Evolutionary conservation across 805 yeast species (phyloP), one percentile per base, ranked within the genome.

Genomic region (Metschnikowia matae): DNA sequence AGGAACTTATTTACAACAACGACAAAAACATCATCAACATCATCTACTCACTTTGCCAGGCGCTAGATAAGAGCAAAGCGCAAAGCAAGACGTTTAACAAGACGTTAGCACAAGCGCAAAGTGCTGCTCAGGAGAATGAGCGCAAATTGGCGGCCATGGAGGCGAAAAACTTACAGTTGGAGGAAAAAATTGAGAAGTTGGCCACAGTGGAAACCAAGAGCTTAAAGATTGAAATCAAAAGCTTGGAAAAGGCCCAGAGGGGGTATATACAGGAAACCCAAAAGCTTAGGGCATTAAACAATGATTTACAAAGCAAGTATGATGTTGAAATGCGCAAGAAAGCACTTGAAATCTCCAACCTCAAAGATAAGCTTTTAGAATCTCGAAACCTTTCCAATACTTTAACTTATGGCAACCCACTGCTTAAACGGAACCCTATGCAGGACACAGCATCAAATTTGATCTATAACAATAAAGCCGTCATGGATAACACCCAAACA

Each of bases 1-100:
- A 68, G 4, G 71, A 69, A 14, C 46, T 48, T 13, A 41, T 70
- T 20, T 73, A 68, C 50, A 62, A 67, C 46, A 71, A 71, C 56
- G 76, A 71, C 58, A 67, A 68, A 47, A 66, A 67, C 49, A 53
- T 60, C 32, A 68, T 74, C 42, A 73, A 74, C 51, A 63, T 70
- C 34, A 62, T 74, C 1, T 70, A 71, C 53, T 64, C 72, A 11
- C 62, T 64, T 32, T 49, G 62, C 36, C 69, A 61, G 52, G 61
- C 62, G 33, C 59, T 66, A n/a, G 74, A 70, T 39, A 51, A 72
- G 43, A 63, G 63, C 51, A 61, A 71, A 23, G 55, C 49, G 13
- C 75, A 69, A 48, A 68, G 64, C 45, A 63, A 59, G 43, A 51
- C 62, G 6, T 63, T 70, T 26, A 70, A 68, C 49, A 62, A 61